phyloP scores from a whole-genome alignment of 345 rosid genomes.

The Populus alba region DNA sequence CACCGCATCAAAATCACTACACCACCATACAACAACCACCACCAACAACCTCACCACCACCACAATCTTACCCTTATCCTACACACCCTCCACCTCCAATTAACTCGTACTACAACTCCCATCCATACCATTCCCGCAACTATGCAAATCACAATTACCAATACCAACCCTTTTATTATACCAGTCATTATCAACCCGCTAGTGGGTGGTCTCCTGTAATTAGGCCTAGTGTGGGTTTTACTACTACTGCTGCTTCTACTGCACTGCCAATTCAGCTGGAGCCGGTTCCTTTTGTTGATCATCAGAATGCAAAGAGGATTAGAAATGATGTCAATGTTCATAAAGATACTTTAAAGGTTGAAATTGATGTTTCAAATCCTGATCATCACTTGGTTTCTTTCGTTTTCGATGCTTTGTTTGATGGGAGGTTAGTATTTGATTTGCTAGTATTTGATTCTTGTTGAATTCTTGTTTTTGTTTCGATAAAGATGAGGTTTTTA shows the following conservation, averaged over 20 bases:
- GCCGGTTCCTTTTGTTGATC: constrained; percentile 71
- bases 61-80: constrained; percentile 33
- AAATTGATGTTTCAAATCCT: constrained; percentile 62
- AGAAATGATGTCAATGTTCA: constrained; percentile 88
- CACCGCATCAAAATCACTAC: constrained; percentile 30
- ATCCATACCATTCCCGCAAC: constrained; percentile 26
- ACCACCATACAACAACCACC: constrained; percentile 22
- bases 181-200: constrained; percentile 30
- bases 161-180: constrained; percentile 48
- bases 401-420: constrained; percentile 76
- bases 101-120: constrained; percentile 35
- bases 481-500: background rate
- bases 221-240: constrained; percentile 38
- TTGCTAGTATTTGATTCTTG: background rate
- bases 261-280: constrained; percentile 34
- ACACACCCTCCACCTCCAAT: constrained; percentile 37
- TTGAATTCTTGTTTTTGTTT: background rate
- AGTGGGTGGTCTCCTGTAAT: constrained; percentile 44
- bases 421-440: constrained; percentile 62
- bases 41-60: constrained; percentile 5
- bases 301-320: constrained; percentile 84
- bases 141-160: constrained; percentile 48
- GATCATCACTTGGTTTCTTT: constrained; percentile 75
- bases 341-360: constrained; percentile 69
- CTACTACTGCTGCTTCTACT: background rate